Evolutionary conservation across 768 basidiomycete genomes (phyloP).

Genomic region (Mycena polygramma): DNA sequence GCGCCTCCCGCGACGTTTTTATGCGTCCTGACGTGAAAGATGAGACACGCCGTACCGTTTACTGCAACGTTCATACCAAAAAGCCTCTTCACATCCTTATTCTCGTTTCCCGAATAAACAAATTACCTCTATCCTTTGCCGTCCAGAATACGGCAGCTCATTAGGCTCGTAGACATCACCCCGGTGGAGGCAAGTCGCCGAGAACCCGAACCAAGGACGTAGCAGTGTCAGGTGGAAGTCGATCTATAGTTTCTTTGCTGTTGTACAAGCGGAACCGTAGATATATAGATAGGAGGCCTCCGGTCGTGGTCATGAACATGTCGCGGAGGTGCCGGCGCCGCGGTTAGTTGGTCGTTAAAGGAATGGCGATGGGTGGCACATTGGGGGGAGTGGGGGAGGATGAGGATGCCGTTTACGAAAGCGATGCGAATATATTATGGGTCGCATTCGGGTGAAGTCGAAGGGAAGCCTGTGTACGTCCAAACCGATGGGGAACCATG

Average conservation of each 20-base stretch:
- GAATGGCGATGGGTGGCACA: neutral
- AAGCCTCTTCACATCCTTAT: neutral
- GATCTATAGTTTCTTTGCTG: conserved; percentile 35
- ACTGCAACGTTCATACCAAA: neutral
- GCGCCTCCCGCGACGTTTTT: conserved; percentile 22
- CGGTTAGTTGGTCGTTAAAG: conserved; percentile 26
- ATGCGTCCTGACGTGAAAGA: conserved; percentile 1
- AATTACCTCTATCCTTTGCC: neutral
- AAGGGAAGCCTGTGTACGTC: neutral
- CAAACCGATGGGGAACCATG: conserved; percentile 7
- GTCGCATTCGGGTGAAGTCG: neutral
- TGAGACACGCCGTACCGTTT: neutral
- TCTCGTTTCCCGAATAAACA: too few relatives aligned
- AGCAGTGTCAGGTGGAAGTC: conserved; percentile 12
- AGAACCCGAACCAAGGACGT: neutral
- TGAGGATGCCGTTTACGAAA: neutral
- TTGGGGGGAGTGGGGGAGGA: neutral
- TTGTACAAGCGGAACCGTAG: conserved; percentile 36
- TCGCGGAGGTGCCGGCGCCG: conserved; percentile 7
- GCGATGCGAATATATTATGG: conserved; percentile 3
- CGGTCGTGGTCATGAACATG: conserved; percentile 13
- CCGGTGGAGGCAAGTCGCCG: conserved; percentile 11
- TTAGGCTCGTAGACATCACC: neutral
- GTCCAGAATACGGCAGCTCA: neutral
- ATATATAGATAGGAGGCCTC: conserved; percentile 35